Evolutionary conservation across 208 protist species (phyloP).

Genomic region (Borovskyia barvae): DNA sequence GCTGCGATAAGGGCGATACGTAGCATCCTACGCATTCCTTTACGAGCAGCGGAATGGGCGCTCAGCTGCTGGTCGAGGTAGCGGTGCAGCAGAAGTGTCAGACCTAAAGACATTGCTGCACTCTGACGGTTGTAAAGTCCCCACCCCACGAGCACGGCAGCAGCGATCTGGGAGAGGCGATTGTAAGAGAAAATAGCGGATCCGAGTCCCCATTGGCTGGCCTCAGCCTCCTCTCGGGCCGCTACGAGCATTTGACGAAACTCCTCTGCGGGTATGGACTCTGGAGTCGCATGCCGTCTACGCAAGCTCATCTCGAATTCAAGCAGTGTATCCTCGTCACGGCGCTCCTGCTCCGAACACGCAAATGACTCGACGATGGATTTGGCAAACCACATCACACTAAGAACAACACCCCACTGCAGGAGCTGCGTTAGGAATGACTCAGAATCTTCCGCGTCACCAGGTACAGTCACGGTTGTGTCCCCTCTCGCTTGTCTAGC

Average conservation of each 20-base stretch:
- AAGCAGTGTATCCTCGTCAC: slow-evolving; percentile 33
- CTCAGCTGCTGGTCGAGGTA: slow-evolving; percentile 32
- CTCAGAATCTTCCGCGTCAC: slow-evolving; percentile 13
- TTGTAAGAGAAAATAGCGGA: slow-evolving; percentile 3
- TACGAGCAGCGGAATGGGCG: slow-evolving; percentile 31
- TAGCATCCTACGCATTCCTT: slow-evolving; percentile 27
- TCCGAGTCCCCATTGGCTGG: background rate
- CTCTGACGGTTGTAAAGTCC: slow-evolving; percentile 30
- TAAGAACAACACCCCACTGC: slow-evolving; percentile 56
- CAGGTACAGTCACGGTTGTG: no score
- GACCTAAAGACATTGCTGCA: slow-evolving; percentile 24
- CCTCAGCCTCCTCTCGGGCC: slow-evolving; percentile 7
- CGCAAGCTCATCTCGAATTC: slow-evolving; percentile 24
- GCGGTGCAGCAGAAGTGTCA: slow-evolving; percentile 46
- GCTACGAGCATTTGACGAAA: slow-evolving; percentile 6
- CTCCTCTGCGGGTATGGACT: slow-evolving; percentile 7
- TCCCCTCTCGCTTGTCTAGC: slow-evolving; percentile 38
- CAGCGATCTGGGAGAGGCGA: background rate
- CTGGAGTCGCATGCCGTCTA: background rate
- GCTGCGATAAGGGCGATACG: slow-evolving; percentile 27
- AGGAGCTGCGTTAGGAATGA: slow-evolving; percentile 47
- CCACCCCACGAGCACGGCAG: slow-evolving; percentile 12
- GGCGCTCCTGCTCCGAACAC: slow-evolving; percentile 54
- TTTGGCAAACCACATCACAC: slow-evolving; percentile 80
- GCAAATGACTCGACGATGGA: slow-evolving; percentile 87